Evolutionary conservation across 2,329 filamentous ascomycete genomes (phyloP).

Genomic region (Aspergillus brasiliensis): DNA sequence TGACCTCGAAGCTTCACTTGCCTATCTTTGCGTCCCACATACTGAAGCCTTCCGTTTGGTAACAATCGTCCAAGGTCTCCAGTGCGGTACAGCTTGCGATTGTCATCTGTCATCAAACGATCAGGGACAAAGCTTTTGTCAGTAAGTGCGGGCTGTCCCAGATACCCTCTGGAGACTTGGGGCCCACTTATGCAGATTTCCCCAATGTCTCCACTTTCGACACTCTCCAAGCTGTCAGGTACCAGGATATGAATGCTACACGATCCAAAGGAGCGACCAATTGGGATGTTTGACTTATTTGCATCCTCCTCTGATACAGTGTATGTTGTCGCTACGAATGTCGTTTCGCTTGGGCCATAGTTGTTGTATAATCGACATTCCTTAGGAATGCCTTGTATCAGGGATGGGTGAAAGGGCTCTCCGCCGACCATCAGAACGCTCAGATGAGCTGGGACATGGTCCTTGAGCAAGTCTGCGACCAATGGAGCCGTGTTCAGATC

Average conservation of each 20-base stretch:
- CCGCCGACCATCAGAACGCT: not conserved
- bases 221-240: not conserved
- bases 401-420: not conserved
- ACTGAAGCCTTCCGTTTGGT: not conserved
- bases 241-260: not conserved
- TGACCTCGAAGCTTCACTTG: conserved; percentile 7
- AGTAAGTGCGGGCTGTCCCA: not conserved
- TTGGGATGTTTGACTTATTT: not conserved
- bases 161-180: conserved; percentile 3
- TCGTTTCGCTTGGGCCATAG: conserved; percentile 8
- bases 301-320: not conserved
- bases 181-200: conserved; percentile 3
- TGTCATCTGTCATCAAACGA: not conserved
- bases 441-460: not conserved
- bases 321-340: not conserved
- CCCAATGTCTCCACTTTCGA: not conserved
- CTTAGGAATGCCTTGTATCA: not conserved
- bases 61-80: not conserved
- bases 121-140: not conserved
- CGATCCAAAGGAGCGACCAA: not conserved
- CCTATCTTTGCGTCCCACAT: not conserved
- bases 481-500: not conserved
- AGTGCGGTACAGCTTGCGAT: not conserved
- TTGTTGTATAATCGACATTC: not conserved
- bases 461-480: not conserved